Percentiles rank a stretch among this genome's conserved stretches.
Evolutionary conservation across 768 basidiomycete genomes (phyloP).

Genomic region (Strobilomyces dryophilus): DNA sequence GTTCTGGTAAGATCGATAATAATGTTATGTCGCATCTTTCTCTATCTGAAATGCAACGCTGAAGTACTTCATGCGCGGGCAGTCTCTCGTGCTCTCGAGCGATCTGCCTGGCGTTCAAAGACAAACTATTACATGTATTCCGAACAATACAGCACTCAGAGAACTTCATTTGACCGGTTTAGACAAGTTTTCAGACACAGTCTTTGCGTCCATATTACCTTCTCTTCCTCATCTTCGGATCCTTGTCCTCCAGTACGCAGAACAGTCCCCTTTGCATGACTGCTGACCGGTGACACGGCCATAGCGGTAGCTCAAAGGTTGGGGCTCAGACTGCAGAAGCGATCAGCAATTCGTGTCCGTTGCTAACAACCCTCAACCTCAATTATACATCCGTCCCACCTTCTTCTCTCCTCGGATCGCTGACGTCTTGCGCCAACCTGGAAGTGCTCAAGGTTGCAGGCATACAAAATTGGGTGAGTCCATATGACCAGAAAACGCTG

Average conservation of each 20-base stretch:
- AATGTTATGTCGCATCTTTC: neutral
- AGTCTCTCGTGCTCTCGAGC: slow-evolving; percentile 42
- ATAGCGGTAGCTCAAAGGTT: slow-evolving; percentile 59
- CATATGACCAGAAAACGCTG: neutral
- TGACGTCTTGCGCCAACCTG: slow-evolving; percentile 36
- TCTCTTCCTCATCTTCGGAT: slow-evolving; percentile 41
- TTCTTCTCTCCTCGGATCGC: slow-evolving; percentile 40
- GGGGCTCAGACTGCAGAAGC: slow-evolving; percentile 45
- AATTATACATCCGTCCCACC: slow-evolving; percentile 58
- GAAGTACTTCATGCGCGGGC: slow-evolving; percentile 59
- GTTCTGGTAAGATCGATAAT: slow-evolving; percentile 39
- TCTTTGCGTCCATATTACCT: slow-evolving; percentile 48
- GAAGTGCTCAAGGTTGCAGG: slow-evolving; percentile 62
- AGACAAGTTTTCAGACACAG: slow-evolving; percentile 45
- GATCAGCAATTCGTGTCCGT: slow-evolving; percentile 38
- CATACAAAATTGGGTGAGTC: slow-evolving; percentile 55
- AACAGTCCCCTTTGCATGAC: slow-evolving; percentile 2
- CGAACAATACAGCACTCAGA: slow-evolving; percentile 30
- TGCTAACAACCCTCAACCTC: slow-evolving; percentile 49
- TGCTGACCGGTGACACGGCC: slow-evolving; percentile 9
- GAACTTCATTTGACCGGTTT: slow-evolving; percentile 52
- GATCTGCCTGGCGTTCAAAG: slow-evolving; percentile 51
- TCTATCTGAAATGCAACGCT: neutral
- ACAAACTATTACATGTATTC: slow-evolving; percentile 45
- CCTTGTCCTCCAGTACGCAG: slow-evolving; percentile 51